Percentiles rank a stretch among this genome's conserved stretches.
Evolutionary conservation across 2,329 filamentous ascomycete species (phyloP).

Genomic region (Bretziella fagacearum): DNA sequence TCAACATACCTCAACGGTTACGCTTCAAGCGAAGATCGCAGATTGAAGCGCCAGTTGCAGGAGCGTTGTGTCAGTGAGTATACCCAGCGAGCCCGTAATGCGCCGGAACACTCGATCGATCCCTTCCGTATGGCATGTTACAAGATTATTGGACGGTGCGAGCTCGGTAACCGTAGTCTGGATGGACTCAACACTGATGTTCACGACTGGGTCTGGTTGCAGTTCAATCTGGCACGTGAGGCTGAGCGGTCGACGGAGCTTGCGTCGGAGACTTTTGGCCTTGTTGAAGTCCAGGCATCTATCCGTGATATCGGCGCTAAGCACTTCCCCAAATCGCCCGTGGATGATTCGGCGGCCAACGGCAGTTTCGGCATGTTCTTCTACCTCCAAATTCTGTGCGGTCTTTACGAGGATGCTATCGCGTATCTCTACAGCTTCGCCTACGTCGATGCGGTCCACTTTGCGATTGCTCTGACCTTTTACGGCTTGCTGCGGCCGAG

Average conservation of each 20-base stretch:
- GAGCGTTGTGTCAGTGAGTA: conserved; percentile 84
- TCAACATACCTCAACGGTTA: conserved; percentile 75
- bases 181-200: conserved; percentile 47
- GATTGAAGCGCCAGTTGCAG: conserved; percentile 62
- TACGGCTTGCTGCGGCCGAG: conserved; percentile 81
- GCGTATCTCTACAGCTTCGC: conserved; percentile 83
- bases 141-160: conserved; percentile 80
- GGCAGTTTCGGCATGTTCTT: conserved; percentile 82
- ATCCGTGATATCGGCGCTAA: conserved; percentile 79
- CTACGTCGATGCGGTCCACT: conserved; percentile 87
- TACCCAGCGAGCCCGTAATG: conserved; percentile 66
- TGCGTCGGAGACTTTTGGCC: conserved; percentile 47
- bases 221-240: conserved; percentile 52
- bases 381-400: conserved; percentile 75
- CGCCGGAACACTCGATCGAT: conserved; percentile 73
- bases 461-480: conserved; percentile 73
- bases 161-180: conserved; percentile 45
- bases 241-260: conserved; percentile 46
- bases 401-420: conserved; percentile 87
- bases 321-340: conserved; percentile 68
- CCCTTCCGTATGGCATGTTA: conserved; percentile 96
- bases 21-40: conserved; percentile 55
- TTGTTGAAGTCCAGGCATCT: conserved; percentile 55
- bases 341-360: conserved; percentile 43
- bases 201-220: conserved; percentile 56